phyloP scores from a whole-genome alignment of 2,329 filamentous ascomycete species.

The Verticillium isaacii region DNA sequence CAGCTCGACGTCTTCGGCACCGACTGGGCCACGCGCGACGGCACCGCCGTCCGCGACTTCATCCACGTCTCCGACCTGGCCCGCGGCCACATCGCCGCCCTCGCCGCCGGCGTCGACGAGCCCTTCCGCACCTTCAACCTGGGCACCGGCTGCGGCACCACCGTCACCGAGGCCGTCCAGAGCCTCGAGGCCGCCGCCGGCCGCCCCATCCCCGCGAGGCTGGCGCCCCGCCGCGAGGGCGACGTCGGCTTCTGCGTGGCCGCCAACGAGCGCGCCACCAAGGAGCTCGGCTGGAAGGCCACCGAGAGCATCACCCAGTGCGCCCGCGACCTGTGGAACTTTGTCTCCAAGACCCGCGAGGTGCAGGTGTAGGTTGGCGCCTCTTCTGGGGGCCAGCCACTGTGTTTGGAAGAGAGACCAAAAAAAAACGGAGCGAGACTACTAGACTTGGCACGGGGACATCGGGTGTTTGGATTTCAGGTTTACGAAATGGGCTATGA shows the following conservation, averaged over 20 bases:
- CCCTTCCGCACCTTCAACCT: conserved; percentile 39
- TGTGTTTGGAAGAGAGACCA: not conserved
- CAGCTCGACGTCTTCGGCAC: conserved; percentile 58
- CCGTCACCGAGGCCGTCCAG: conserved; percentile 36
- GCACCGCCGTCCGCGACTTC: conserved; percentile 63
- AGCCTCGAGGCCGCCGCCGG: conserved; percentile 31
- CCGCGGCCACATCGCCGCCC: conserved; percentile 57
- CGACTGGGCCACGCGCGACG: conserved; percentile 62
- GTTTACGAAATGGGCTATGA: not conserved
- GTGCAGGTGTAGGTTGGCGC: not conserved
- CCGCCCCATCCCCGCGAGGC: conserved; percentile 29
- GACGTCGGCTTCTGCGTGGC: conserved; percentile 40
- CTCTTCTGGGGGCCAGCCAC: not conserved
- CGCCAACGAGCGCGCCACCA: conserved; percentile 29
- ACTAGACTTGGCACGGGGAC: not conserved
- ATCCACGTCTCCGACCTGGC: conserved; percentile 64
- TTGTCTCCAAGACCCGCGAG: conserved; percentile 14
- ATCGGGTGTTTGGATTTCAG: not conserved
- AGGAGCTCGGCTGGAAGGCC: conserved; percentile 36
- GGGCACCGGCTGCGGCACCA: conserved; percentile 39
- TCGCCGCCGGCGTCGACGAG: conserved; percentile 26
- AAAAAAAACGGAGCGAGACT: not conserved
- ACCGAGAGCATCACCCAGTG: conserved; percentile 25
- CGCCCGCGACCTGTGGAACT: conserved; percentile 28
- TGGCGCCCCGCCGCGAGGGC: conserved; percentile 31